These are phyloP conservation scores for Paramecium primaurelia DNA, from an alignment of 73 alveolate genomes.

Conservation along the genomic window DNA sequence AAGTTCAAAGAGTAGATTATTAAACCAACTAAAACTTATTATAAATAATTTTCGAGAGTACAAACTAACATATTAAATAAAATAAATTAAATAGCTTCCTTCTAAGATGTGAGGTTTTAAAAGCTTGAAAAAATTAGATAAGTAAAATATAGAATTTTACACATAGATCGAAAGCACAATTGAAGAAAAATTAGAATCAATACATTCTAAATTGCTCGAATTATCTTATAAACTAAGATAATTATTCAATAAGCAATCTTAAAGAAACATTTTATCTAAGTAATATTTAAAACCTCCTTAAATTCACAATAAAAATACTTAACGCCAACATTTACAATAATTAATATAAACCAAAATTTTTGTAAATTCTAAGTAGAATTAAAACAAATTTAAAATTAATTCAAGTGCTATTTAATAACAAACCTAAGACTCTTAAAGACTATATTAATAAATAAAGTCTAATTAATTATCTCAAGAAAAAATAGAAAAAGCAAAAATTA, in stretches of 20 bases:
- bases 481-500: not conserved
- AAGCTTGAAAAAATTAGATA: not conserved
- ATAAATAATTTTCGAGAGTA: not conserved
- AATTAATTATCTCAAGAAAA: not conserved
- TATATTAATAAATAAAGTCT: not conserved
- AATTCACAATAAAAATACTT: not conserved
- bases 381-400: not conserved
- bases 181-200: not conserved
- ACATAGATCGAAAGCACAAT: not conserved
- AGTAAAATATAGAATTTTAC: not conserved
- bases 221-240: not conserved
- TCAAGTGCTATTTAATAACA: not conserved
- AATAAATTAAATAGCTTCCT: not conserved
- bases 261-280: not conserved
- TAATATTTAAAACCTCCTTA: not conserved
- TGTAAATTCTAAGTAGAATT: not conserved
- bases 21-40: not conserved
- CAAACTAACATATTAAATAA: not conserved
- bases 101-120: not conserved
- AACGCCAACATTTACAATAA: not conserved
- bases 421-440: not conserved
- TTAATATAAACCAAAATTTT: not conserved
- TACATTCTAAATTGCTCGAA: not conserved
- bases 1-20: not conserved
- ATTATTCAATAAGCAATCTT: not conserved